A percentile compares a stretch with the other conserved stretches of the same genome.
Conservation (phyloP, 495 filamentous ascomycete genomes). For the Penicillium cosmopolitanum region DNA sequence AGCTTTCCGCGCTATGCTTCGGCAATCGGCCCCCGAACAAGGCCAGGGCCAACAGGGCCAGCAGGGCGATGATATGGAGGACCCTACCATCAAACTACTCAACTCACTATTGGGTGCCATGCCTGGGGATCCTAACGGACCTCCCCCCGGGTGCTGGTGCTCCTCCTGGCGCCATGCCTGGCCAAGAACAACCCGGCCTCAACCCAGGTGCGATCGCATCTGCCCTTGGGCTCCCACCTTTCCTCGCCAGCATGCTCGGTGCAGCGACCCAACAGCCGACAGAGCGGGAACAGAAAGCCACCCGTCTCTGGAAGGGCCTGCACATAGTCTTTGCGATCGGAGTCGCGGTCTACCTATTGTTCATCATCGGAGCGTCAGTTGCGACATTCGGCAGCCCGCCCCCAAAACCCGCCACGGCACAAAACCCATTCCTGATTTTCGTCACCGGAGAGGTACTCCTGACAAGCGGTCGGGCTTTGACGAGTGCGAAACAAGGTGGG, state of each 20-base stretch:
- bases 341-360: slow-evolving; percentile 69
- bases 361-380: slow-evolving; percentile 42
- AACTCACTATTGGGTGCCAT: slow-evolving; percentile 60
- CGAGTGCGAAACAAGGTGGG: slow-evolving; percentile 42
- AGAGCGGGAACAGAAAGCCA: slow-evolving; percentile 47
- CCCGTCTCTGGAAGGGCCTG: slow-evolving; percentile 72
- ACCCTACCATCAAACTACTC: slow-evolving; percentile 66
- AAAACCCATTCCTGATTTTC: slow-evolving; percentile 75
- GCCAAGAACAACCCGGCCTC: slow-evolving; percentile 28
- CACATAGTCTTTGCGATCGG: slow-evolving; percentile 74
- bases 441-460: slow-evolving; percentile 78
- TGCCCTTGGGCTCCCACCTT: slow-evolving; percentile 48
- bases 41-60: slow-evolving; percentile 37
- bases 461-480: slow-evolving; percentile 65
- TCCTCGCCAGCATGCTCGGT: slow-evolving; percentile 45
- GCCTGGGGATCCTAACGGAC: slow-evolving; percentile 33
- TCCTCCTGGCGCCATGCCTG: slow-evolving; percentile 28
- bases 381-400: slow-evolving; percentile 49
- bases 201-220: slow-evolving; percentile 35
- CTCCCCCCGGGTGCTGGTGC: slow-evolving; percentile 1
- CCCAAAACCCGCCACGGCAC: slow-evolving; percentile 66
- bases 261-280: slow-evolving; percentile 33
- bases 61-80: slow-evolving; percentile 44
- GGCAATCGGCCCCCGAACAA: slow-evolving; percentile 37
- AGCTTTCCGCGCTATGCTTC: slow-evolving; percentile 49